Percentiles rank a stretch among this genome's conserved stretches.
phyloP scores from a whole-genome alignment of 257 asterid species.

The Solanum boliviense region DNA sequence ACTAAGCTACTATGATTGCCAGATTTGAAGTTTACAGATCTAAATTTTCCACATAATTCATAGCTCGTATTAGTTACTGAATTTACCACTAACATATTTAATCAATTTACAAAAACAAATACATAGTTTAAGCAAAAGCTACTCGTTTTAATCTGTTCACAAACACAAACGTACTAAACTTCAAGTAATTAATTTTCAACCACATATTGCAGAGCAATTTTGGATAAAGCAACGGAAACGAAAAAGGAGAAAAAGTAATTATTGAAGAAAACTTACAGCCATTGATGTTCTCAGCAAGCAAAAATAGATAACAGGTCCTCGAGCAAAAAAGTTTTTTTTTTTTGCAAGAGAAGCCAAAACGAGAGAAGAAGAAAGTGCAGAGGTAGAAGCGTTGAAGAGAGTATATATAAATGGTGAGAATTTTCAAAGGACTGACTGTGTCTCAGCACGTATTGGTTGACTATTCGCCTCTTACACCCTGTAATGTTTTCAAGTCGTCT shows the following conservation, averaged over 20 bases:
- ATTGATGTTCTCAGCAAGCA: background rate
- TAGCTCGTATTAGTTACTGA: background rate
- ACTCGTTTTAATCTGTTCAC: background rate
- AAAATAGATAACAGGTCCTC: background rate
- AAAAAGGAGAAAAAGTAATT: background rate
- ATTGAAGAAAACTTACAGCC: background rate
- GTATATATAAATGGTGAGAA: background rate
- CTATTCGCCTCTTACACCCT: background rate
- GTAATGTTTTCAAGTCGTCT: background rate
- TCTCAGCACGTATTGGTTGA: background rate
- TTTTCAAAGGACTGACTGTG: background rate
- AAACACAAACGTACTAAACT: background rate
- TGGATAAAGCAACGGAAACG: background rate
- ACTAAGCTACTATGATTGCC: fast-evolving
- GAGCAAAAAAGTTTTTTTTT: background rate
- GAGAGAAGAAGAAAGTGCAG: background rate
- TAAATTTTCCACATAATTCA: background rate
- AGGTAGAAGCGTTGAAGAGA: background rate
- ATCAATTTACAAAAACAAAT: background rate
- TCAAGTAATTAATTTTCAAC: background rate
- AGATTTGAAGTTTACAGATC: background rate
- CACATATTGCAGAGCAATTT: background rate
- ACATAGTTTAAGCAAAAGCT: background rate
- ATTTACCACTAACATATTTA: background rate
- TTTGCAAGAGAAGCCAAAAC: background rate